These are phyloP conservation scores for Maudiozyma saulgeensis DNA, from an alignment of 805 yeast species.

Conservation along the genomic window DNA sequence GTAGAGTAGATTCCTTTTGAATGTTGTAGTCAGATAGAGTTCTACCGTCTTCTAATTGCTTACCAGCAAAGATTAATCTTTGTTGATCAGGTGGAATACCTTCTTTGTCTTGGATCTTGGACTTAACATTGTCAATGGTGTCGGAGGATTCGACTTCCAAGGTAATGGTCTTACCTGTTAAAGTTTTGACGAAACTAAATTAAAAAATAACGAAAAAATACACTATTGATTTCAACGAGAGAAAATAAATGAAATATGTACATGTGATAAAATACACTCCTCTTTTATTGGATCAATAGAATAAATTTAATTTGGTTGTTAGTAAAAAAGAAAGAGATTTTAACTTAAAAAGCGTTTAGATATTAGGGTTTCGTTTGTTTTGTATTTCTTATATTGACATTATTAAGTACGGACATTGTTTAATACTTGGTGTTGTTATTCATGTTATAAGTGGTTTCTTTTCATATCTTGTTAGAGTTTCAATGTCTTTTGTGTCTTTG, in stretches of 20 bases:
- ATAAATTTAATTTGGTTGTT: not conserved
- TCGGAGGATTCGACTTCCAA: slow-evolving; percentile 95
- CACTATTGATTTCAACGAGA: too few species aligned
- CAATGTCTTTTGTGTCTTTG: too few species aligned
- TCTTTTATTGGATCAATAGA: too few species aligned
- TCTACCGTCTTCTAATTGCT: slow-evolving; percentile 64
- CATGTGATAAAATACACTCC: too few species aligned
- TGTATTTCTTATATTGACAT: not conserved
- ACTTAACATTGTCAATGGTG: slow-evolving; percentile 95
- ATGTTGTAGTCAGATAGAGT: slow-evolving; percentile 63
- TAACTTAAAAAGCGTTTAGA: not conserved
- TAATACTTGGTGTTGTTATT: too few species aligned
- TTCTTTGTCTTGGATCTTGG: slow-evolving; percentile 67
- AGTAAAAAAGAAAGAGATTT: not conserved
- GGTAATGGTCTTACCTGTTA: slow-evolving; percentile 96
- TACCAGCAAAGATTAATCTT: slow-evolving; percentile 61
- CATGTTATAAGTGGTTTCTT: too few species aligned
- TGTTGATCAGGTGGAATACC: slow-evolving; percentile 68
- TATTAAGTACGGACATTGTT: not conserved
- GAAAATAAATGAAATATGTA: too few species aligned
- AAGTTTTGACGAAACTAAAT: slow-evolving; percentile 81
- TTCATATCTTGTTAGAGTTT: too few species aligned
- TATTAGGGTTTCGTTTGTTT: not conserved
- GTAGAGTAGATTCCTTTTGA: slow-evolving; percentile 61
- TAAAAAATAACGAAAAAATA: not conserved